These are phyloP conservation scores for Colletotrichum gigasporum DNA, from an alignment of 2,329 filamentous ascomycete species.

Conservation along the genomic window DNA sequence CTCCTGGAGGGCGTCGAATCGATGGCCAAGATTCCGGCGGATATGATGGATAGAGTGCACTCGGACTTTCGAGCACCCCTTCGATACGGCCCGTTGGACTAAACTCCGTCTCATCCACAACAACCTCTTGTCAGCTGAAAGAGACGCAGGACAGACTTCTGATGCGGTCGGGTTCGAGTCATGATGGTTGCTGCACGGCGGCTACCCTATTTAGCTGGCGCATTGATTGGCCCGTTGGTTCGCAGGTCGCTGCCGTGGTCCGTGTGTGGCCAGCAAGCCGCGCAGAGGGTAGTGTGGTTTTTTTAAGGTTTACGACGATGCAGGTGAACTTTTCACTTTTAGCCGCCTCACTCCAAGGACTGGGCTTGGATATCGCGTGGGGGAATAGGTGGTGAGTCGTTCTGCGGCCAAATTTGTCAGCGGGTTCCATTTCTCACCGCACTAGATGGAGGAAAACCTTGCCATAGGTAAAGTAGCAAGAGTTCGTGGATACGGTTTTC, in stretches of 20 bases:
- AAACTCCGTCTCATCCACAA: neutral
- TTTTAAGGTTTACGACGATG: too few species aligned
- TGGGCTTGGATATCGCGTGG: too few species aligned
- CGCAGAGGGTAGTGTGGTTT: too few species aligned
- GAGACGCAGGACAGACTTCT: neutral
- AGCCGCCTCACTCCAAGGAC: too few species aligned
- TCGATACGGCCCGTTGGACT: conserved; percentile 16
- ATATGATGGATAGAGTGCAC: conserved; percentile 24
- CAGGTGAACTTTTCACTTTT: too few species aligned
- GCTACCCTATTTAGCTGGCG: neutral
- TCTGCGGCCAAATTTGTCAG: too few species aligned
- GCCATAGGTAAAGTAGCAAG: too few species aligned
- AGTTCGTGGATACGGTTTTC: too few species aligned
- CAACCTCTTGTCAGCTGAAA: neutral
- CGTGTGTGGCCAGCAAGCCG: too few species aligned
- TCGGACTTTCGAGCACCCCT: conserved; percentile 12
- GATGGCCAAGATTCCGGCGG: conserved; percentile 17
- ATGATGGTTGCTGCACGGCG: neutral
- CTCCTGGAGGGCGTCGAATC: conserved; percentile 18
- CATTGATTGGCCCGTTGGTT: neutral
- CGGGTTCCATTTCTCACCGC: too few species aligned
- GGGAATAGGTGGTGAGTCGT: too few species aligned
- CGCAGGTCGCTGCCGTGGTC: neutral
- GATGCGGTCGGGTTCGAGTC: neutral
- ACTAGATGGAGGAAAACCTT: too few species aligned